Conservation (phyloP, 129 eudicot genomes). For the Apium graveolens region DNA sequence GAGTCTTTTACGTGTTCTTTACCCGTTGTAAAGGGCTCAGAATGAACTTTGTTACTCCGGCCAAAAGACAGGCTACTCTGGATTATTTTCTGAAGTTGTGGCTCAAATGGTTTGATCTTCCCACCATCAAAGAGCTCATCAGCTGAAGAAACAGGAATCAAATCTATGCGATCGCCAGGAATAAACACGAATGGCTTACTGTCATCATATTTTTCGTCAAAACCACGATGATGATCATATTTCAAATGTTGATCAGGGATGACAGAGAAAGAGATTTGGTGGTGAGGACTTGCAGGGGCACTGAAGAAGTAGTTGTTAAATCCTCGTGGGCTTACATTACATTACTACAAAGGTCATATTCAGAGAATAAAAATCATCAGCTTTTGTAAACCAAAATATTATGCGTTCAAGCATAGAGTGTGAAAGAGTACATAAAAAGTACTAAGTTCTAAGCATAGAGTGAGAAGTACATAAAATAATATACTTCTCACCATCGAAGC, state of each 20-base stretch:
- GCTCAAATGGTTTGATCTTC: constrained; percentile 6
- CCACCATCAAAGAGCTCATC: constrained; percentile 13
- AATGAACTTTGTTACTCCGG: background rate
- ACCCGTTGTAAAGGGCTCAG: background rate
- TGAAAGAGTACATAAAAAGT: too few relatives aligned
- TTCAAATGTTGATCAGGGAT: background rate
- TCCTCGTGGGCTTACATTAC: constrained; percentile 20
- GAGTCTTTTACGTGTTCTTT: background rate
- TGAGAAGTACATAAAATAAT: too few relatives aligned
- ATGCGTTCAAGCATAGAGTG: too few relatives aligned
- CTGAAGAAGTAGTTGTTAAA: constrained; percentile 26
- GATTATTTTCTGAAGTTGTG: background rate
- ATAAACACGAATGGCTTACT: background rate
- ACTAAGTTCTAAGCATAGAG: too few relatives aligned
- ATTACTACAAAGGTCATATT: too few relatives aligned
- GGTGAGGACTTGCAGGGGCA: constrained; percentile 23
- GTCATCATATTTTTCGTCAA: background rate
- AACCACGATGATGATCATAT: background rate
- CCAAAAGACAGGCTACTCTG: background rate
- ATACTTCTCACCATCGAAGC: too few relatives aligned
- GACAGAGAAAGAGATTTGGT: background rate
- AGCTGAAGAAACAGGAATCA: background rate
- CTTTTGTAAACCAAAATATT: too few relatives aligned
- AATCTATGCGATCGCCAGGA: background rate
- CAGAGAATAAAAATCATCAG: too few relatives aligned